A percentile compares a stretch with the other conserved stretches of the same genome.
These are phyloP conservation scores for Leishmania amazonensis DNA, from an alignment of 208 protist species.

Conservation along the genomic window DNA sequence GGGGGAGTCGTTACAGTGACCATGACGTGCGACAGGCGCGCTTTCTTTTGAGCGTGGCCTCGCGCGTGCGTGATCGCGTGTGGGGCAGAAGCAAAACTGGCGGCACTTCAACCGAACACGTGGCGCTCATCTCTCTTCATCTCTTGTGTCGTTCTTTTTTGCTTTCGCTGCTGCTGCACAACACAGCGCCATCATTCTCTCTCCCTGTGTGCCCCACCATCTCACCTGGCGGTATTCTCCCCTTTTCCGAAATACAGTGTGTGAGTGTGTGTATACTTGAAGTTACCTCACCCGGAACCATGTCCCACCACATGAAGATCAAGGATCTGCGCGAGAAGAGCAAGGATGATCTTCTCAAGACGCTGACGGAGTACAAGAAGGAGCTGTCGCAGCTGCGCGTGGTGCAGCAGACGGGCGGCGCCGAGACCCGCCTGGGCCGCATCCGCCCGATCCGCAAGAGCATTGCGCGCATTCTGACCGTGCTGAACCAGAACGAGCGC, in stretches of 20 bases:
- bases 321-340: constrained; percentile 94
- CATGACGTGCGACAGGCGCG: background rate
- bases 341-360: constrained; percentile 97
- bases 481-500: constrained; percentile 97
- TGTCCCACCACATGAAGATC: constrained; percentile 89
- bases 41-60: background rate
- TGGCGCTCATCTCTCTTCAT: background rate
- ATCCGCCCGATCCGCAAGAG: constrained; percentile 97
- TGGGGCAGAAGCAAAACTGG: background rate
- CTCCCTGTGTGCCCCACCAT: background rate
- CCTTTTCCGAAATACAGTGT: background rate
- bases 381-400: constrained; percentile 97
- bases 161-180: background rate
- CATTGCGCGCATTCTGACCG: constrained; percentile 97
- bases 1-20: background rate
- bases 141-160: too few species aligned
- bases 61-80: background rate
- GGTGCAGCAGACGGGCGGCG: constrained; percentile 93
- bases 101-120: background rate
- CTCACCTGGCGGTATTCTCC: background rate
- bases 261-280: background rate
- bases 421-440: constrained; percentile 93
- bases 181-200: background rate
- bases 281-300: constrained; percentile 28
- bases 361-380: constrained; percentile 97